Conservation (phyloP, 1,284 basidiomycete genomes). For the Ceratobasidium sp. region DNA sequence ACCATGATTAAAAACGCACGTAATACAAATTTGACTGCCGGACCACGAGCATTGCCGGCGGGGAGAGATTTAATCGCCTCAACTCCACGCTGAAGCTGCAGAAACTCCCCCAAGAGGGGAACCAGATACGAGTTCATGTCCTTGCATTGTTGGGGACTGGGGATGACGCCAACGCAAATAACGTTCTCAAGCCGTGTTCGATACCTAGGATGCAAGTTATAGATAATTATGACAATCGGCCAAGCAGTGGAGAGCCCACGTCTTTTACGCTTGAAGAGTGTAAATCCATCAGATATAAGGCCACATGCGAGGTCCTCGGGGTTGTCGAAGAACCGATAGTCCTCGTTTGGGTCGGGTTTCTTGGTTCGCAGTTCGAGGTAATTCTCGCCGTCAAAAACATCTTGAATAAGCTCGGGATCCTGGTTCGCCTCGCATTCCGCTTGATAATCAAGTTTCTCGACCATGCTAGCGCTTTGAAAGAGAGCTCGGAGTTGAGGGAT, state of each 20-base stretch:
- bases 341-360: constrained; percentile 6
- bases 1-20: constrained; percentile 45
- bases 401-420: constrained; percentile 48
- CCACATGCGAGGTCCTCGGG: constrained; percentile 56
- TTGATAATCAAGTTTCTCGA: constrained; percentile 52
- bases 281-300: constrained; percentile 59
- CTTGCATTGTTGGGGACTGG: constrained; percentile 46
- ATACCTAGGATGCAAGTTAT: constrained; percentile 47
- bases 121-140: constrained; percentile 48
- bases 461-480: constrained; percentile 45
- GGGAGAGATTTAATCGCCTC: background rate
- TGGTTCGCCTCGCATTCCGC: constrained; percentile 48
- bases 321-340: constrained; percentile 54
- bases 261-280: constrained; percentile 57
- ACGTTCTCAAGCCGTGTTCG: constrained; percentile 44
- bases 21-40: constrained; percentile 35
- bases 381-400: constrained; percentile 51
- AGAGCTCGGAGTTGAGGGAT: constrained; percentile 41
- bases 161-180: constrained; percentile 48
- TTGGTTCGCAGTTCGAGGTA: constrained; percentile 28
- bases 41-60: background rate
- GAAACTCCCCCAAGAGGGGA: constrained; percentile 46
- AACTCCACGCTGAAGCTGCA: constrained; percentile 43
- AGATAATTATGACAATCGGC: constrained; percentile 49
- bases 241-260: constrained; percentile 55